Evolutionary conservation across 1,139 yeast species (phyloP).

Genomic region (Blastobotrys malaysiensis): DNA sequence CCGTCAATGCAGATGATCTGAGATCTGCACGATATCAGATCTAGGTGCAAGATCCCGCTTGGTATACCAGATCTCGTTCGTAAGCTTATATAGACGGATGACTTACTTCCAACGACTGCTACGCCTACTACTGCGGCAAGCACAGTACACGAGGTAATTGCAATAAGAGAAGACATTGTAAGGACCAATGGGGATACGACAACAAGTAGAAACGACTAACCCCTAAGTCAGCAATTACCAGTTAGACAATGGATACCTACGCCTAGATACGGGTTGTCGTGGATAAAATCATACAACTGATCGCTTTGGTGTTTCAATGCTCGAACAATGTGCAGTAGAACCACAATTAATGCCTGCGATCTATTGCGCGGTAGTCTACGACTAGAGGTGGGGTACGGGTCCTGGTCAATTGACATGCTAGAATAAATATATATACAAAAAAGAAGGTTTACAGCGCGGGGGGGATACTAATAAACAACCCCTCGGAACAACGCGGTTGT

Average conservation of each 20-base stretch:
- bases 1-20: too few species aligned
- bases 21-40: too few species aligned
- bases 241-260: not conserved
- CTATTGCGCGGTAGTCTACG: not conserved
- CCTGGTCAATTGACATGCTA: not conserved
- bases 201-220: not conserved
- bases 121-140: constrained; percentile 13
- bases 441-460: not conserved
- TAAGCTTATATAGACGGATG: not conserved
- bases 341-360: not conserved
- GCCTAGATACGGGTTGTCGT: not conserved
- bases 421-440: not conserved
- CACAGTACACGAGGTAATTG: constrained; percentile 9
- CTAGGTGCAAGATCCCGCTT: too few species aligned
- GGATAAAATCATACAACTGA: not conserved
- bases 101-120: constrained; percentile 13
- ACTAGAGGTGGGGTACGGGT: not conserved
- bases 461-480: not conserved
- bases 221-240: not conserved
- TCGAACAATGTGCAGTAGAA: not conserved
- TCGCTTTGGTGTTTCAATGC: not conserved
- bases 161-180: constrained; percentile 16
- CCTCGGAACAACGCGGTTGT: too few species aligned
- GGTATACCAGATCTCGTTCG: too few species aligned
- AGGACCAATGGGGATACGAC: not conserved